These are phyloP conservation scores for Chaetomium olivaceum DNA, from an alignment of 2,329 filamentous ascomycete genomes.

Conservation along the genomic window DNA sequence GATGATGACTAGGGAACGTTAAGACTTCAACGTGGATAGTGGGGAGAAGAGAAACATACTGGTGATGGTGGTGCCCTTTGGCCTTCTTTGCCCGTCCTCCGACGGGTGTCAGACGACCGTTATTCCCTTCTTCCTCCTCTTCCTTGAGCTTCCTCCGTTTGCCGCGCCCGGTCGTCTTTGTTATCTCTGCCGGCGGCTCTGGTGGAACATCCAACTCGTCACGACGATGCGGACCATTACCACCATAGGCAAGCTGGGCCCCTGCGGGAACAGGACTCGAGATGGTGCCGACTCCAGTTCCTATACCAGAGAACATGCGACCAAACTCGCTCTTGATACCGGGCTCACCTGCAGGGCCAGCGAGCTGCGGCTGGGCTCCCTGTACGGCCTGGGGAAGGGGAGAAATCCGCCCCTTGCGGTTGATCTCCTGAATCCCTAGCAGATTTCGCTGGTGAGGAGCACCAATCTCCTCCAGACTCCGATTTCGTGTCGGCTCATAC, in stretches of 20 bases:
- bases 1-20: constrained; percentile 48
- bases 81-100: constrained; percentile 61
- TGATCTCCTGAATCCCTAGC: constrained; percentile 77
- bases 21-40: constrained; percentile 24
- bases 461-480: constrained; percentile 54
- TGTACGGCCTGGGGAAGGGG: constrained; percentile 92
- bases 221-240: constrained; percentile 48
- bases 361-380: constrained; percentile 78
- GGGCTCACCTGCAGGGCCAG: constrained; percentile 77
- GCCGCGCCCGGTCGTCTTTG: constrained; percentile 48
- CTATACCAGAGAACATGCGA: constrained; percentile 93
- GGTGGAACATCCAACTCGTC: constrained; percentile 52
- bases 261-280: constrained; percentile 53
- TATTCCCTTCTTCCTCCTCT: constrained; percentile 72
- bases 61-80: constrained; percentile 69
- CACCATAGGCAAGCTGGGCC: constrained; percentile 50
- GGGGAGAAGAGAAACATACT: constrained; percentile 52
- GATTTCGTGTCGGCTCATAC: constrained; percentile 47
- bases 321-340: constrained; percentile 95
- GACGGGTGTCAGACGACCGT: constrained; percentile 62
- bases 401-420: constrained; percentile 79
- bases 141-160: constrained; percentile 75
- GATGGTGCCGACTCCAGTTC: constrained; percentile 54
- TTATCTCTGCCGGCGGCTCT: constrained; percentile 49
- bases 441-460: constrained; percentile 65